Conservation (phyloP, 2,329 filamentous ascomycete genomes). For the Hirsutella rhossiliensis region DNA sequence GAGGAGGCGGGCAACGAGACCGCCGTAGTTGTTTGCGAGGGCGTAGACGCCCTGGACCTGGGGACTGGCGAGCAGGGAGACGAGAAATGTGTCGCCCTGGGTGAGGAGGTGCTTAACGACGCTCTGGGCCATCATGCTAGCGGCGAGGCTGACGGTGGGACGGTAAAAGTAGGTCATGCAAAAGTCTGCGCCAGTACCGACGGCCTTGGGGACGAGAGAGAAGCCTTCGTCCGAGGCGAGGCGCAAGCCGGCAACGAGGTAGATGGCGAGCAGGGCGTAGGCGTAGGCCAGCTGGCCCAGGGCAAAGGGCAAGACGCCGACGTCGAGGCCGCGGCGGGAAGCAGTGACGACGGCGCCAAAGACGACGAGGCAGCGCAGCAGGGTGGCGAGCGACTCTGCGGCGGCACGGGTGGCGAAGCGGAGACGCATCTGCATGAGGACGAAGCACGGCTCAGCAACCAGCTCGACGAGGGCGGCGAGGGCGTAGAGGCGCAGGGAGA, state of each 20-base stretch:
- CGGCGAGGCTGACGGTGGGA: slow-evolving; percentile 58
- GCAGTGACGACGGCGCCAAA: slow-evolving; percentile 60
- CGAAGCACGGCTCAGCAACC: slow-evolving; percentile 77
- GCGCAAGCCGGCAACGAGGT: slow-evolving; percentile 47
- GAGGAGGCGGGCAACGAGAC: slow-evolving; percentile 73
- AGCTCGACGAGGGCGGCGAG: slow-evolving; percentile 58
- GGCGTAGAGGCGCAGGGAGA: slow-evolving; percentile 41
- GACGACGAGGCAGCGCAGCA: slow-evolving; percentile 63
- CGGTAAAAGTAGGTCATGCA: slow-evolving; percentile 51
- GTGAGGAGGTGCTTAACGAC: slow-evolving; percentile 87
- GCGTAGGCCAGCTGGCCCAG: slow-evolving; percentile 76
- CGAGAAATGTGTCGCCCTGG: slow-evolving; percentile 84
- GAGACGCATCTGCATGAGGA: slow-evolving; percentile 71
- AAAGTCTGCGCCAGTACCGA: slow-evolving; percentile 27
- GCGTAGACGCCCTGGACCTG: slow-evolving; percentile 84
- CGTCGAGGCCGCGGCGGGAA: slow-evolving; percentile 29
- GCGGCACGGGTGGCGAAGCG: slow-evolving; percentile 68
- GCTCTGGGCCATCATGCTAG: slow-evolving; percentile 80
- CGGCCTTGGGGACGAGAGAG: slow-evolving; percentile 46
- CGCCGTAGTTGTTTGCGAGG: slow-evolving; percentile 88
- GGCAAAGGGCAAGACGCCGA: slow-evolving; percentile 81
- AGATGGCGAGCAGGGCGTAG: slow-evolving; percentile 54
- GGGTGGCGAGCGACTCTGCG: slow-evolving; percentile 73
- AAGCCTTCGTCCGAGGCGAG: slow-evolving; percentile 50
- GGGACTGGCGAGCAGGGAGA: slow-evolving; percentile 65